These are phyloP conservation scores for Hypoxylon fragiforme DNA, from an alignment of 495 filamentous ascomycete species.

Conservation along the genomic window DNA sequence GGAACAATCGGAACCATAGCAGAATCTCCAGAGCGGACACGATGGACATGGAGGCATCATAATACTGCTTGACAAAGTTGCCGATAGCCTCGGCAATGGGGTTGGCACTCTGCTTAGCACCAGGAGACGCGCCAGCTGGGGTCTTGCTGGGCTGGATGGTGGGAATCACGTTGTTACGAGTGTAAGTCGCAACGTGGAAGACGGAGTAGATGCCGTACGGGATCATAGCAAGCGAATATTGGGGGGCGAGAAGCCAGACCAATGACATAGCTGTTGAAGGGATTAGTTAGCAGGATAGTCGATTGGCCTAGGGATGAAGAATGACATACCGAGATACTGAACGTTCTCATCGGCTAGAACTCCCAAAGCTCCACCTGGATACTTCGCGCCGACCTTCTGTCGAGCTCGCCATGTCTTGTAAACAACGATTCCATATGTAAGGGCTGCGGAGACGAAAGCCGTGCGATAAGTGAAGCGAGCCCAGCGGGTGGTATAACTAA, in stretches of 20 bases:
- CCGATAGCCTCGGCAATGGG: constrained; percentile 80
- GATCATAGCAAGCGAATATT: constrained; percentile 85
- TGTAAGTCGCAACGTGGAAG: constrained; percentile 93
- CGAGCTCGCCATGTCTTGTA: constrained; percentile 94
- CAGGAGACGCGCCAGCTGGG: constrained; percentile 58
- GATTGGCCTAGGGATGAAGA: not conserved
- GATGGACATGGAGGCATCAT: constrained; percentile 84
- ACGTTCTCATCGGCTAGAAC: constrained; percentile 90
- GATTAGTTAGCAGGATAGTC: constrained; percentile 7
- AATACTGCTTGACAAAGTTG: constrained; percentile 95
- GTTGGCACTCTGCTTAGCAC: constrained; percentile 65
- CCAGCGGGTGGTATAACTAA: constrained; percentile 74
- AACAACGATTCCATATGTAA: constrained; percentile 98
- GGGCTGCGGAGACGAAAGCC: constrained; percentile 83
- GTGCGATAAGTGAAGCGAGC: constrained; percentile 84
- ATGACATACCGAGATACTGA: constrained; percentile 85
- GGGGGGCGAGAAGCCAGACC: constrained; percentile 89
- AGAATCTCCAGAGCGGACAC: constrained; percentile 75
- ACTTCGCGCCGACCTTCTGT: constrained; percentile 63
- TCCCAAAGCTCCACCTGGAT: constrained; percentile 61
- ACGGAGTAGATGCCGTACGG: constrained; percentile 96
- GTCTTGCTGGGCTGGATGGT: constrained; percentile 57
- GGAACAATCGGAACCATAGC: constrained; percentile 79
- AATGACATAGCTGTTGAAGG: constrained; percentile 79
- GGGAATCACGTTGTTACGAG: constrained; percentile 70